These are phyloP conservation scores for Alternaria consortialis DNA, from an alignment of 2,329 filamentous ascomycete genomes.

Conservation along the genomic window DNA sequence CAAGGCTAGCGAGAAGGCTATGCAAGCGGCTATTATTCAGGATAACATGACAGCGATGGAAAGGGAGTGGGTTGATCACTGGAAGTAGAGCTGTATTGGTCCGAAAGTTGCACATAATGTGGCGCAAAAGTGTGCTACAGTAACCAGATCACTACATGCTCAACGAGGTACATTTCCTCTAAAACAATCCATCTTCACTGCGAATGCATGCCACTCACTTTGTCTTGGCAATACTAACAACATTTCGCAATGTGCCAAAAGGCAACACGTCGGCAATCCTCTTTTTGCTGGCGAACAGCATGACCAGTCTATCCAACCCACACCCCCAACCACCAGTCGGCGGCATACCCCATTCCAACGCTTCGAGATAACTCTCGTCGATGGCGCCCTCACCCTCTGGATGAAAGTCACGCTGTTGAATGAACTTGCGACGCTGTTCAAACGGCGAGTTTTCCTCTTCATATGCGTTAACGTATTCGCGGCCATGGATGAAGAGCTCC, in stretches of 20 bases:
- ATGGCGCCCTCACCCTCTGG: constrained; percentile 55
- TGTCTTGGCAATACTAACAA: constrained; percentile 53
- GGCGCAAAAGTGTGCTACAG: not conserved
- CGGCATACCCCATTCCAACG: constrained; percentile 88
- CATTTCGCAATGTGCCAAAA: constrained; percentile 82
- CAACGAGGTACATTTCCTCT: not conserved
- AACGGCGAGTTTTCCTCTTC: constrained; percentile 96
- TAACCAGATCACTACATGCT: not conserved
- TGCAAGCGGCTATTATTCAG: constrained; percentile 25
- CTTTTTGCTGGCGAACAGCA: constrained; percentile 83
- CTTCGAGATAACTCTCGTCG: constrained; percentile 85
- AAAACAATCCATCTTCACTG: not conserved
- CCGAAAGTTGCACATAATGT: not conserved
- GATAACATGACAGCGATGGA: constrained; percentile 22
- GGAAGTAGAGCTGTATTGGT: constrained; percentile 1
- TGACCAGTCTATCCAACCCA: constrained; percentile 87
- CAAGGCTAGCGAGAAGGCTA: constrained; percentile 16
- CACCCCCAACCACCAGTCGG: constrained; percentile 97
- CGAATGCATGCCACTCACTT: constrained; percentile 14
- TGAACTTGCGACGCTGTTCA: constrained; percentile 84
- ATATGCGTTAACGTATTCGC: constrained; percentile 94
- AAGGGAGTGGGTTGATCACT: constrained; percentile 25
- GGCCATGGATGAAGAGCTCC: constrained; percentile 81
- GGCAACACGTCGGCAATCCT: constrained; percentile 86
- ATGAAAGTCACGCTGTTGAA: constrained; percentile 61